Evolutionary conservation across 1,284 basidiomycete genomes (phyloP).

Genomic region (Moesziomyces antarcticus): DNA sequence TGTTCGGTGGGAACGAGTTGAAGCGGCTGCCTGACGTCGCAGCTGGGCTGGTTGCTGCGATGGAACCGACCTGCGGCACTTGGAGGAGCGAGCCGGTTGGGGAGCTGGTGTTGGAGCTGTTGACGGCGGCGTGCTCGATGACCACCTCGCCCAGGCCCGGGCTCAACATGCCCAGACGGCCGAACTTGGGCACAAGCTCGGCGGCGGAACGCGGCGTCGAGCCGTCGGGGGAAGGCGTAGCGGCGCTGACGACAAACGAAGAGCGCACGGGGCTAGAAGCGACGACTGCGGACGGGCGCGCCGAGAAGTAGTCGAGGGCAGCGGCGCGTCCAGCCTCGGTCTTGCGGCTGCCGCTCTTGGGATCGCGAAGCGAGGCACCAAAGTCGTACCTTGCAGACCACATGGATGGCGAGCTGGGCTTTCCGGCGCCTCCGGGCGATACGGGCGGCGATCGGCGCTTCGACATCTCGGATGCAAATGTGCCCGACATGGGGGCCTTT

Average conservation of each 20-base stretch:
- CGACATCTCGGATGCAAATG: slow-evolving; percentile 33
- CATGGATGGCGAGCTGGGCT: slow-evolving; percentile 54
- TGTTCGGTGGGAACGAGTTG: slow-evolving; percentile 52
- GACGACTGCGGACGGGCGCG: slow-evolving; percentile 32
- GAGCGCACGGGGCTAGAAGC: slow-evolving; percentile 31
- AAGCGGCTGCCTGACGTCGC: slow-evolving; percentile 28
- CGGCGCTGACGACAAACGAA: slow-evolving; percentile 38
- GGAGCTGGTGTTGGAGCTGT: slow-evolving; percentile 31
- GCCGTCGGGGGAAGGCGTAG: slow-evolving; percentile 45
- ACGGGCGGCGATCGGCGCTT: slow-evolving; percentile 56
- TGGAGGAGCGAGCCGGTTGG: slow-evolving; percentile 34
- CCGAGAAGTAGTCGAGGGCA: slow-evolving; percentile 63
- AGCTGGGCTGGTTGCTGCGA: slow-evolving; percentile 1
- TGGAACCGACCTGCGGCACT: slow-evolving; percentile 24
- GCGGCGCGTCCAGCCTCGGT: slow-evolving; percentile 57
- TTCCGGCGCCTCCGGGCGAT: slow-evolving; percentile 64
- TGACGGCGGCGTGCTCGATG: slow-evolving; percentile 50
- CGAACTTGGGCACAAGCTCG: slow-evolving; percentile 45
- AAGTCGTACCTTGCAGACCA: slow-evolving; percentile 71
- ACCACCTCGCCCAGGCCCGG: slow-evolving; percentile 53
- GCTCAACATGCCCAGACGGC: slow-evolving; percentile 57
- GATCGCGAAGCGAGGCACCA: slow-evolving; percentile 70
- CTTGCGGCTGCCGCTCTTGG: slow-evolving; percentile 56
- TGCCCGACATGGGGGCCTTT: slow-evolving; percentile 32
- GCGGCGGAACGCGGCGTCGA: slow-evolving; percentile 43